phyloP scores from a whole-genome alignment of 2,329 filamentous ascomycete species.

The Lanzia echinophila region DNA sequence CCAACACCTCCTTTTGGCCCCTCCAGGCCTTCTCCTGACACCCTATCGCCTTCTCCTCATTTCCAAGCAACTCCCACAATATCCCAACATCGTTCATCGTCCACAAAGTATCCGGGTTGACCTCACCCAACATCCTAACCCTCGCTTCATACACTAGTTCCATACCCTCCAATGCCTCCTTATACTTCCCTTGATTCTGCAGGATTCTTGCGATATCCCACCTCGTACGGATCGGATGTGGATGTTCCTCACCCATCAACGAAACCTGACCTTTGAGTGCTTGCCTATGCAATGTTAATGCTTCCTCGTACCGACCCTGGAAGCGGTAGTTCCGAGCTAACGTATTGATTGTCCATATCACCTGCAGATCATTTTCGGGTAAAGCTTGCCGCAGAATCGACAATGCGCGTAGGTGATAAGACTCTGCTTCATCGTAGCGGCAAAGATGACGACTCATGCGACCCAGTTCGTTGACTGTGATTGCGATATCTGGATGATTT shows the following conservation, averaged over 20 bases:
- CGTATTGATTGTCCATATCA: constrained; percentile 4
- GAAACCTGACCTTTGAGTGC: not conserved
- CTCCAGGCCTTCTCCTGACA: not conserved
- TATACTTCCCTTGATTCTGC: not conserved
- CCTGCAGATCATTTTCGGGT: constrained; percentile 1
- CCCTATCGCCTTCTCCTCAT: not conserved
- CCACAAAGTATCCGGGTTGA: constrained; percentile 7
- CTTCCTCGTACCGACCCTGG: not conserved
- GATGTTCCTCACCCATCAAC: constrained; percentile 3
- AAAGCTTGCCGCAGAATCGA: not conserved
- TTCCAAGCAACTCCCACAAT: not conserved
- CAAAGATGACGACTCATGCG: constrained; percentile 2
- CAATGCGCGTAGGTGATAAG: constrained; percentile 4
- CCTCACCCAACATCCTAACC: not conserved
- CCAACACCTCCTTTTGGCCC: not conserved
- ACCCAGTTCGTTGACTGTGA: constrained; percentile 7
- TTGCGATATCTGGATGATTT: constrained; percentile 1
- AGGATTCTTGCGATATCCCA: not conserved
- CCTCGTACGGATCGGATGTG: not conserved
- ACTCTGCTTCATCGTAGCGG: not conserved
- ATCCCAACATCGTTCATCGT: constrained; percentile 6
- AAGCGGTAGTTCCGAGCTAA: constrained; percentile 3
- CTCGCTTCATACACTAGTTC: not conserved
- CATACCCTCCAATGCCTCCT: constrained; percentile 3
- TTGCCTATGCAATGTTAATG: not conserved